Evolutionary conservation across 2,329 filamentous ascomycete genomes (phyloP).

Genomic region (Ophiostoma pallidulum): DNA sequence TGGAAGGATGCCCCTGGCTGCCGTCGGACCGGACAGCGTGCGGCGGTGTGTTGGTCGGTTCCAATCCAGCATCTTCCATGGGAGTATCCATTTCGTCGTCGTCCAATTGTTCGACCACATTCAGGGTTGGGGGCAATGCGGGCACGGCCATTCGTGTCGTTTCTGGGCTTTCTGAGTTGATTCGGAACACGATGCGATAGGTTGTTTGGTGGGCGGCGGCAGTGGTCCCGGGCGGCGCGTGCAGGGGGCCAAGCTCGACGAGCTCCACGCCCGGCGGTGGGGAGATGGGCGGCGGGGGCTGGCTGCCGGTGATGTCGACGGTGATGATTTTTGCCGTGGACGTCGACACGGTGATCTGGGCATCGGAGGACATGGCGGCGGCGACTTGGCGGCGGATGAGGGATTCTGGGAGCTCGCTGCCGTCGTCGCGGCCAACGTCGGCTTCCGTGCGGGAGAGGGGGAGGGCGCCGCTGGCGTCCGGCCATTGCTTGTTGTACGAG

Average conservation of each 20-base stretch:
- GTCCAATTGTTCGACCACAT: slow-evolving; percentile 19
- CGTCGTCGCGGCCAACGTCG: slow-evolving; percentile 26
- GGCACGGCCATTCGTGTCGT: slow-evolving; percentile 1
- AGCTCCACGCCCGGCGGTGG: slow-evolving; percentile 51
- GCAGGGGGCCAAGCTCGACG: slow-evolving; percentile 36
- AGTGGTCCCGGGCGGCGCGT: slow-evolving; percentile 18
- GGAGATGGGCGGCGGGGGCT: slow-evolving; percentile 39
- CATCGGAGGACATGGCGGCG: slow-evolving; percentile 43
- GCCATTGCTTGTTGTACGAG: slow-evolving; percentile 12
- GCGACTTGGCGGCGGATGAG: slow-evolving; percentile 45
- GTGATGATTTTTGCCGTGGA: slow-evolving; percentile 55
- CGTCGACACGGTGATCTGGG: slow-evolving; percentile 49
- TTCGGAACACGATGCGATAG: slow-evolving; percentile 51
- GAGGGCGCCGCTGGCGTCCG: too few species aligned
- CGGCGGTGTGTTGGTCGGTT: neutral
- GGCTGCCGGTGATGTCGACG: slow-evolving; percentile 50
- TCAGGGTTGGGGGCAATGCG: neutral
- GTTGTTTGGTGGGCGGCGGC: slow-evolving; percentile 19
- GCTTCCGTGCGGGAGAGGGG: too few species aligned
- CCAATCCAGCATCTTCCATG: neutral
- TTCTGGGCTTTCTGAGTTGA: slow-evolving; percentile 9
- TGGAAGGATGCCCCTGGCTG: too few species aligned
- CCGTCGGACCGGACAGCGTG: too few species aligned
- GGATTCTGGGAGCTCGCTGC: slow-evolving; percentile 37
- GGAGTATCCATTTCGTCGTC: slow-evolving; percentile 19